Conservation (phyloP, 179 eudicot genomes). For the Monotropa hypopitys region DNA sequence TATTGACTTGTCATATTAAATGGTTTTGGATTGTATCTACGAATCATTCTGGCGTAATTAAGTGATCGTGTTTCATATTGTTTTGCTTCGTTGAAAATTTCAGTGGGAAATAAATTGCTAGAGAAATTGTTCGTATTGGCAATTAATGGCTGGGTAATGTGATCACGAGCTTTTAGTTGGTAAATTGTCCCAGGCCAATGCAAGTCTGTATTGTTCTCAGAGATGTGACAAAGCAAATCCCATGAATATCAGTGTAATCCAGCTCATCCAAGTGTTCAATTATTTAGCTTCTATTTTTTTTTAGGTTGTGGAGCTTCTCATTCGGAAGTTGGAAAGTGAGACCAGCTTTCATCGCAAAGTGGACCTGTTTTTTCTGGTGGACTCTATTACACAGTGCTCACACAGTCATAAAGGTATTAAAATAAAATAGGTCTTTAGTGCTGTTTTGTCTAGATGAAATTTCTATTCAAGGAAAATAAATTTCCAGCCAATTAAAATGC, state of each 20-base stretch:
- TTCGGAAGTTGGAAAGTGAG: conserved; percentile 71
- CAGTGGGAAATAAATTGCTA: neutral
- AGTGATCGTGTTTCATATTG: neutral
- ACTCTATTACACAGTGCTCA: conserved; percentile 89
- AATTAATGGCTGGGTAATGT: neutral
- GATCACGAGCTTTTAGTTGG: neutral
- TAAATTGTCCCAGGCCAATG: neutral
- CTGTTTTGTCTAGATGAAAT: neutral
- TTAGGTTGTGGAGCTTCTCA: conserved; percentile 90
- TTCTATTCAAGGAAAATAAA: neutral
- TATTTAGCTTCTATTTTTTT: conserved; percentile 6
- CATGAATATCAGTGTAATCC: neutral
- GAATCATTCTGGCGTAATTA: neutral
- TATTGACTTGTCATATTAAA: neutral
- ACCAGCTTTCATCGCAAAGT: conserved; percentile 71
- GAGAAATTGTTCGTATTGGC: neutral
- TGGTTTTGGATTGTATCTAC: neutral
- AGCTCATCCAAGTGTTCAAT: neutral
- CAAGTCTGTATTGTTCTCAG: neutral
- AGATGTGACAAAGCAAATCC: neutral
- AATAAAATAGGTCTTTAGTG: neutral
- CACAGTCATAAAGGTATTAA: conserved; percentile 74
- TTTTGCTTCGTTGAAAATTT: neutral
- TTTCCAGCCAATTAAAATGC: neutral
- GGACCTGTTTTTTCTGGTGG: conserved; percentile 86